Evolutionary conservation across 2,329 filamentous ascomycete genomes (phyloP).

Genomic region (Calonectria pseudoturangicola): DNA sequence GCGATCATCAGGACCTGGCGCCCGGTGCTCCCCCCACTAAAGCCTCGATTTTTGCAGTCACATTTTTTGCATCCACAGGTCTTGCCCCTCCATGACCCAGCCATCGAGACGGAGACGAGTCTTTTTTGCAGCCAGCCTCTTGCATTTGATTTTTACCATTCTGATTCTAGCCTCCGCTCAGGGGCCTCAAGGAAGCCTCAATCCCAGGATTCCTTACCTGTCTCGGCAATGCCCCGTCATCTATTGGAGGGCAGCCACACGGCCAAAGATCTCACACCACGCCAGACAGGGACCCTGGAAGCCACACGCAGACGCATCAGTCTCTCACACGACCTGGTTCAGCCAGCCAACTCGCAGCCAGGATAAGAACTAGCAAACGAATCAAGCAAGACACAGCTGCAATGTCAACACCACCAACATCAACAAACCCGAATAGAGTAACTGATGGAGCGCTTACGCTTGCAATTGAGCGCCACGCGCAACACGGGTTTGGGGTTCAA

Average conservation of each 20-base stretch:
- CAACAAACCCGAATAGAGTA: slow-evolving; percentile 36
- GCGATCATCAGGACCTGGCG: slow-evolving; percentile 28
- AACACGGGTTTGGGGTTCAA: slow-evolving; percentile 11
- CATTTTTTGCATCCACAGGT: slow-evolving; percentile 12
- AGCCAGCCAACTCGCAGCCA: slow-evolving; percentile 26
- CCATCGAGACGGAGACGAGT: slow-evolving; percentile 23
- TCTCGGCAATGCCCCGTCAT: slow-evolving; percentile 36
- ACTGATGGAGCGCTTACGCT: slow-evolving; percentile 11
- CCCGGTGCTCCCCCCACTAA: slow-evolving; percentile 22
- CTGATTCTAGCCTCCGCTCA: slow-evolving; percentile 11
- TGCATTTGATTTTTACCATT: slow-evolving; percentile 33
- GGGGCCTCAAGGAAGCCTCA: slow-evolving; percentile 9
- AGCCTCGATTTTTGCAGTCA: slow-evolving; percentile 23
- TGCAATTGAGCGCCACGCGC: slow-evolving; percentile 38
- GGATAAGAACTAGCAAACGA: not conserved
- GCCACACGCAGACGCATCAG: slow-evolving; percentile 1
- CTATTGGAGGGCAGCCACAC: slow-evolving; percentile 21
- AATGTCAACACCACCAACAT: slow-evolving; percentile 21
- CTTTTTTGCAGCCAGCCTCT: slow-evolving; percentile 39
- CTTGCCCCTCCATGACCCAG: slow-evolving; percentile 30
- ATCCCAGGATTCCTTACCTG: slow-evolving; percentile 20
- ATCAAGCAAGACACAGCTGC: slow-evolving; percentile 8
- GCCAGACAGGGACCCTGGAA: slow-evolving; percentile 3
- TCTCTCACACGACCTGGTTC: slow-evolving; percentile 35
- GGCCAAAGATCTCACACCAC: slow-evolving; percentile 35